Base-by-base conservation (phyloP, 73 alveolate genomes). In the Paramecium pentaurelia region DNA sequence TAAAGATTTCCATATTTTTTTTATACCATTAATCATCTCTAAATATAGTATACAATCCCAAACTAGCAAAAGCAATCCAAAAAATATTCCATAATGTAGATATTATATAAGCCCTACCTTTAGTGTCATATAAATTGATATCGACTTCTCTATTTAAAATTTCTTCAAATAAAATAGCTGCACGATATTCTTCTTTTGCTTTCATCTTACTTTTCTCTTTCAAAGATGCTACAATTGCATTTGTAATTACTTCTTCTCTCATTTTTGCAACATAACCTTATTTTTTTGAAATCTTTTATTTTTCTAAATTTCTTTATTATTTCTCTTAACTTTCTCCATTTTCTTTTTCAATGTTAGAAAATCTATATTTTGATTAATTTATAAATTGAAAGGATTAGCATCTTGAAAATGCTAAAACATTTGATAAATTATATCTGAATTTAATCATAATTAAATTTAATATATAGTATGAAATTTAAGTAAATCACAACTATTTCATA, bases 121-220 rank as follows among this genome's bases (percentile, higher is more conserved):
- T 27, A 20, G 88, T 64, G 71, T 87, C 75, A 87, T 87, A 87
- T 9, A 87, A 64, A 18, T 58, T 58, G 9, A 87, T 34, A 16
- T 38, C 58, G 4, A 38, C 68, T 68, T 87, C 60, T 64, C 88
- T 59, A 87, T 87, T 87, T 27, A 68, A 37, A n/a, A 87, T 87
- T 60, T 64, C 93, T 40, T 87, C 87, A 87, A 87, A 87, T 64
- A 87, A 44, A 6, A 87, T 77, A 1, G 64, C 70, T 40, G 84
- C 93, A 34, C 93, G 49, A 27, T 87, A 87, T 20, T 87, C 88
- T 32, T 87, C 86, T 38, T 87, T 87, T 30, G 93, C 44, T 28
- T 27, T 87, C 59, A 64, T 68, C 25, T 68, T 68, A 14, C 70
- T 54, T 18, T 54, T 54, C 70, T 54, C 32, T 54, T 54, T 54